A percentile compares a stretch with the other conserved stretches of the same genome.
Conservation (phyloP, 306 rosid species). For the Gleditsia sinensis region DNA sequence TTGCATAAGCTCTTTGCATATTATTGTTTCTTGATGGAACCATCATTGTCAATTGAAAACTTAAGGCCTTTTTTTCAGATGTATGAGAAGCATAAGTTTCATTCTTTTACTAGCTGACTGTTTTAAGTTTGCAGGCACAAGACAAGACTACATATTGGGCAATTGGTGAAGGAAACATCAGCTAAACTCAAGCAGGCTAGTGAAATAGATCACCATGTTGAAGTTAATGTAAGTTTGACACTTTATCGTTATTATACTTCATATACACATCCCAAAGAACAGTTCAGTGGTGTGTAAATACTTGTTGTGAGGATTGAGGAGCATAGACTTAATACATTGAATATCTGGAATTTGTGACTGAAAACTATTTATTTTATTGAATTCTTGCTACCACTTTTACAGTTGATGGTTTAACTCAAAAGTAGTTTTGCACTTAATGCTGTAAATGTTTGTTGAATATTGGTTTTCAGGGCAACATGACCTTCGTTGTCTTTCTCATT, state of each 20-base stretch:
- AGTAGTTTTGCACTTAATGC: background rate
- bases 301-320: conserved; percentile 61
- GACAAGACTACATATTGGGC: conserved; percentile 90
- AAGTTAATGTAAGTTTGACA: conserved; percentile 63
- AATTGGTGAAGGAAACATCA: conserved; percentile 91
- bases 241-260: background rate
- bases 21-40: background rate
- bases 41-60: conserved; percentile 3
- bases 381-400: background rate
- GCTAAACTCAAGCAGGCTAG: conserved; percentile 91
- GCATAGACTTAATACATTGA: conserved; percentile 4
- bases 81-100: background rate
- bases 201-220: conserved; percentile 80
- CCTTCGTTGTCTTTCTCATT: conserved; percentile 20
- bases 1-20: background rate
- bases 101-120: background rate
- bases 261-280: conserved; percentile 17
- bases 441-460: background rate
- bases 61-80: background rate
- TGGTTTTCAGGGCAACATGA: background rate
- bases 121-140: conserved; percentile 72
- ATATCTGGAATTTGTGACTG: background rate
- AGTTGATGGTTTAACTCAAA: background rate
- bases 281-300: conserved; percentile 10
- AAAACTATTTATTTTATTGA: background rate